Evolutionary conservation across 345 rosid species (phyloP).

Genomic region (Citrus unshiu): DNA sequence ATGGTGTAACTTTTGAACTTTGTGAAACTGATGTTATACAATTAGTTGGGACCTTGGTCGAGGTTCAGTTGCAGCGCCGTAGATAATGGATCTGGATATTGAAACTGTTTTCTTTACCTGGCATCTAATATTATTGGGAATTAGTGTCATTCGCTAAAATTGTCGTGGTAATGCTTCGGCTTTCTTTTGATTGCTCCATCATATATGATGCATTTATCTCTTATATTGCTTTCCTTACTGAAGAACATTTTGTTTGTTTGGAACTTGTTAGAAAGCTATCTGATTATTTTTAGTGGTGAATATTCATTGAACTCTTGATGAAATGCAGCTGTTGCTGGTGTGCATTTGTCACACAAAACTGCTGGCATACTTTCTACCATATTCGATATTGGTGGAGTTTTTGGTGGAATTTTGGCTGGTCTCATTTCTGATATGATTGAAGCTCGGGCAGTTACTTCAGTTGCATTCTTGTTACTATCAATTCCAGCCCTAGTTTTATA

Average conservation of each 20-base stretch:
- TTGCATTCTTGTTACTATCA: slow-evolving; percentile 55
- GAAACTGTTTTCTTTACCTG: neutral
- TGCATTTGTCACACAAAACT: slow-evolving; percentile 69
- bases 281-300: neutral
- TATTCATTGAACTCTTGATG: slow-evolving; percentile 13
- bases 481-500: slow-evolving; percentile 68
- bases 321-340: slow-evolving; percentile 76
- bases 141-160: neutral
- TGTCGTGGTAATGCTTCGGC: neutral
- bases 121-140: neutral
- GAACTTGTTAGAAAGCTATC: neutral
- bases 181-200: slow-evolving; percentile 4
- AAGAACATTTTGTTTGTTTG: neutral
- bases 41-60: neutral
- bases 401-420: slow-evolving; percentile 80
- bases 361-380: slow-evolving; percentile 83
- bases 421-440: slow-evolving; percentile 68
- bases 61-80: neutral
- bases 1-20: neutral
- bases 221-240: neutral
- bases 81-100: neutral
- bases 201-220: neutral
- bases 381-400: slow-evolving; percentile 82
- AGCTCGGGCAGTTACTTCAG: slow-evolving; percentile 78
- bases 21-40: neutral